Base-by-base conservation (phyloP, 2,329 filamentous ascomycete species). In the Endocalyx cinctus region DNA sequence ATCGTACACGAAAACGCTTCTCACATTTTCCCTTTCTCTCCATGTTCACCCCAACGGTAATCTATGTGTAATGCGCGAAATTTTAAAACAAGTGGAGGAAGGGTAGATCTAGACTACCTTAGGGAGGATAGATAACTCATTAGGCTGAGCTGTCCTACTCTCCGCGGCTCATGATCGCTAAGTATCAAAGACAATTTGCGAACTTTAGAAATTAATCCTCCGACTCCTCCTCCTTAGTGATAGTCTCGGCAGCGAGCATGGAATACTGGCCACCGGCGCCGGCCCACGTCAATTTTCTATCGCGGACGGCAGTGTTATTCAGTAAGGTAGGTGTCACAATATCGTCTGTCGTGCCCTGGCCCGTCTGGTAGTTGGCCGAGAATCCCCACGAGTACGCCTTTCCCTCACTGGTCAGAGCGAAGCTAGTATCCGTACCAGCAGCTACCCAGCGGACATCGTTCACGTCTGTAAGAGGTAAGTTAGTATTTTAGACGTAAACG, bases 221-320 rank as follows among this genome's bases (percentile, higher is more conserved):
- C 6, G 27, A 6, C 27, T 29, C 14, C 6, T 17, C 11, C 7
- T 15, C 16, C 27, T 6, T 17, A 34, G n/a, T n/a, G n/a, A n/a
- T n/a, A 8, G 46, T 46, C 2, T 42, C 54, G 33, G 72, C 71
- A 8, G 71, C 68, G n/a, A 86, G 49, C 16, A 86, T 62, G 2
- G 80, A 83, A 58, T 79, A 96, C 55, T 96, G 89, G 5, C 88
- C 88, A 45, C 90, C 89, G n/a, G 83, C 83, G 27, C 85, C 86
- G n/a, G 84, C 85, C 62, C 74, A 87, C 20, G 79, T 71, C 27
- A 96, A 70, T 58, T 81, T 79, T 62, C 83, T 81, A 26, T 77
- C 85, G 18, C 79, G 74, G 17, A 92, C 76, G 26, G 87, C 88
- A 10, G 81, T 84, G 65, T 95, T 95, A 52, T 94, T 84, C 35